Conservation (phyloP, 345 rosid species). For the Populus nigra region DNA sequence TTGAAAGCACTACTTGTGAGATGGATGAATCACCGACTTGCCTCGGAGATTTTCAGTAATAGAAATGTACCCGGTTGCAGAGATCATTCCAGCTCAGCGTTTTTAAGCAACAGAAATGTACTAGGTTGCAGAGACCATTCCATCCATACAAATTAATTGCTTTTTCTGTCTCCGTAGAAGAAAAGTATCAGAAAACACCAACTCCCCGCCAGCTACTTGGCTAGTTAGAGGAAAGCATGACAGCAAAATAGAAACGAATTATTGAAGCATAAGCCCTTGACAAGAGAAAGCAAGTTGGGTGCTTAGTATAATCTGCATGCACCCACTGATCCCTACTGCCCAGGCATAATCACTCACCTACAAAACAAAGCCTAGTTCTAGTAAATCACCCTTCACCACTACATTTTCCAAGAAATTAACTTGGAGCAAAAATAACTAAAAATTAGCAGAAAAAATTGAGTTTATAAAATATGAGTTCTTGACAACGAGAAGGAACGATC, state of each 20-base stretch:
- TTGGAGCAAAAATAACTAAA: background rate
- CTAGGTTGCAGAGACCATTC: background rate
- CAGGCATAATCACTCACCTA: background rate
- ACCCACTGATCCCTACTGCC: background rate
- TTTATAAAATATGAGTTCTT: background rate
- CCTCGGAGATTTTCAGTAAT: background rate
- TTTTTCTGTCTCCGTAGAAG: background rate
- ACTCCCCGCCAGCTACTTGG: background rate
- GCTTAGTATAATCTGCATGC: background rate
- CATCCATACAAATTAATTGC: constrained; percentile 9
- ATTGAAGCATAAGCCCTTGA: background rate
- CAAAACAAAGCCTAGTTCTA: constrained; percentile 9
- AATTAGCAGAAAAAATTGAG: background rate
- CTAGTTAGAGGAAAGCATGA: background rate
- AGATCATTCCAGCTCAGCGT: constrained; percentile 4
- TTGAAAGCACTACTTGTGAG: background rate
- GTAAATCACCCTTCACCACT: background rate
- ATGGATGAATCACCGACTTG: background rate
- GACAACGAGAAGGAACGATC: background rate
- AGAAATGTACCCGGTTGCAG: background rate
- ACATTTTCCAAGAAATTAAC: background rate
- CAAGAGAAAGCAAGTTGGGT: background rate
- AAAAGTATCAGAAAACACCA: constrained; percentile 10
- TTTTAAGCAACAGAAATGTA: background rate
- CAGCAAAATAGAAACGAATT: background rate